Percentiles rank a stretch among this genome's conserved stretches.
Conservation (phyloP, 2,329 filamentous ascomycete genomes). For the Apiospora koreana region DNA sequence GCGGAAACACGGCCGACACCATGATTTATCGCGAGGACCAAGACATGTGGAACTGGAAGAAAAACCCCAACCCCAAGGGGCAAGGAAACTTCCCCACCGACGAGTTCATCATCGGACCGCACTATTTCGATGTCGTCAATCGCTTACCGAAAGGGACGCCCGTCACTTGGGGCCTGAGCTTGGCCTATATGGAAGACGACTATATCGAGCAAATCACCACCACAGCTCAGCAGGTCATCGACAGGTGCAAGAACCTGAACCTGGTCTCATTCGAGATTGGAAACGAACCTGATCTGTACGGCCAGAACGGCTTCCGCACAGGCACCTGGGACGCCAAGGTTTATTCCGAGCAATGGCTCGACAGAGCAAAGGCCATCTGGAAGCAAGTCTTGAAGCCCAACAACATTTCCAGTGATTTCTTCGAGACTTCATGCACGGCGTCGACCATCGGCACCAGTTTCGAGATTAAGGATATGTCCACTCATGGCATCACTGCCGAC, state of each 20-base stretch:
- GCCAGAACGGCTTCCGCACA: constrained; percentile 44
- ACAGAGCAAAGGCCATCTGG: constrained; percentile 43
- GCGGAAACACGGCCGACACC: constrained; percentile 53
- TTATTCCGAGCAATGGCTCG: constrained; percentile 47
- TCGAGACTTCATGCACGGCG: constrained; percentile 50
- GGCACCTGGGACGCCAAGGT: constrained; percentile 42
- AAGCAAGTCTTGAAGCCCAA: constrained; percentile 44
- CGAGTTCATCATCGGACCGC: constrained; percentile 46
- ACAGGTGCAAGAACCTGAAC: constrained; percentile 24
- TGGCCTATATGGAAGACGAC: constrained; percentile 47
- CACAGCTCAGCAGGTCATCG: constrained; percentile 35
- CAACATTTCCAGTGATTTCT: constrained; percentile 42
- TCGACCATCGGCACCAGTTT: constrained; percentile 53
- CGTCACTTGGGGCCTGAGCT: constrained; percentile 50
- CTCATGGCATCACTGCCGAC: constrained; percentile 38
- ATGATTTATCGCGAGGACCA: constrained; percentile 44
- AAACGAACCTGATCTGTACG: constrained; percentile 33
- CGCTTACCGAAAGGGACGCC: constrained; percentile 50
- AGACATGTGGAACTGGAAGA: constrained; percentile 35
- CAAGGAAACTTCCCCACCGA: constrained; percentile 43
- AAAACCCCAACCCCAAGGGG: constrained; percentile 39
- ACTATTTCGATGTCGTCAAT: constrained; percentile 48
- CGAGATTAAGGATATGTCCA: constrained; percentile 41
- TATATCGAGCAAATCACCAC: constrained; percentile 43
- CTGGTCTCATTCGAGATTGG: constrained; percentile 32